phyloP scores from a whole-genome alignment of 169 alveolate species.

The Perkinsus marinus region DNA sequence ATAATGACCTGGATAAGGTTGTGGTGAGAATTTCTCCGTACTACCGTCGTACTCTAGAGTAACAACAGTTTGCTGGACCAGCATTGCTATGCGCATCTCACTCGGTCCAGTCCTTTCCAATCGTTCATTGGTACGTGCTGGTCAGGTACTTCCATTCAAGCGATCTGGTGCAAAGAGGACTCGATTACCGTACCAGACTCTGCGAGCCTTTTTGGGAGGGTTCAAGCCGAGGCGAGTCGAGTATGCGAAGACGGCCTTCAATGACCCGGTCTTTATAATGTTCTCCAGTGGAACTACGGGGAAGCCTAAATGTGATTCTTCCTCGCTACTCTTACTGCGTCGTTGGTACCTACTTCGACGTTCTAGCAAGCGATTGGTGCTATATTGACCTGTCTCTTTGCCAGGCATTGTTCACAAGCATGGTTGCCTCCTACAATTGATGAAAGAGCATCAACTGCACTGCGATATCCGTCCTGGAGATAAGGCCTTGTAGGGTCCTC shows the following conservation, averaged over 20 bases:
- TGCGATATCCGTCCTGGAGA: constrained; percentile 8
- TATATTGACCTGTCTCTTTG: neutral
- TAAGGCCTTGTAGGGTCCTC: neutral
- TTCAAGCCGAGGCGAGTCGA: neutral
- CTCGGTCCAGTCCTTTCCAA: too few species aligned
- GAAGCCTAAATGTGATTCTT: neutral
- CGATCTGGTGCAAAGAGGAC: neutral
- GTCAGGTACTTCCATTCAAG: neutral
- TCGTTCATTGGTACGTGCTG: too few species aligned
- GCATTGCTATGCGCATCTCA: too few species aligned
- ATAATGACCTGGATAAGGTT: neutral
- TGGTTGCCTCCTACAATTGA: constrained; percentile 5
- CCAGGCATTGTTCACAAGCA: neutral
- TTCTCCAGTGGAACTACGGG: constrained; percentile 14
- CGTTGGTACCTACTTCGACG: too few species aligned
- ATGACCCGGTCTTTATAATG: constrained; percentile 6
- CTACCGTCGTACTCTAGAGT: too few species aligned
- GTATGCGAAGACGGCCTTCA: neutral
- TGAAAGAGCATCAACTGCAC: constrained; percentile 12
- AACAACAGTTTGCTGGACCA: too few species aligned
- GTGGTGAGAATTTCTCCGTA: too few species aligned
- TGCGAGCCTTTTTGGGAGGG: neutral
- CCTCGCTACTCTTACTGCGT: too few species aligned
- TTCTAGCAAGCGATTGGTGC: neutral
- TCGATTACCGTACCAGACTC: neutral